Base-by-base conservation (phyloP, 257 asterid genomes). In the Lycium barbarum region DNA sequence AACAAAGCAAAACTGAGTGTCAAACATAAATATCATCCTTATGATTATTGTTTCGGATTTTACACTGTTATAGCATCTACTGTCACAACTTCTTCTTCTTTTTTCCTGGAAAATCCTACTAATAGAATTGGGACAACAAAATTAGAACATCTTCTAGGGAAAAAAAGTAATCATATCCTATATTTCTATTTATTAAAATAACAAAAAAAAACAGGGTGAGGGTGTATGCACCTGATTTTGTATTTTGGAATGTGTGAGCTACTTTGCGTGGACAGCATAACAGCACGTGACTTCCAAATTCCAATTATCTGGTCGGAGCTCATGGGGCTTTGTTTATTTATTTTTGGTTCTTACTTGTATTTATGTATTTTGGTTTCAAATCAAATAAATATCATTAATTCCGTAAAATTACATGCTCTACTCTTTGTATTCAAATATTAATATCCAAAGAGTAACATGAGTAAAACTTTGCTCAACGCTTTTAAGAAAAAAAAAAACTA, bases 281-380 rank as follows among this genome's bases (percentile, higher is more conserved):
- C 58, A 45, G 71, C 84, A 80, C 55, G 84, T 80, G 84, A 6
- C 20, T 80, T 80, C 73, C 73, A 14, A 80, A 58, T 80, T 80
- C 73, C 73, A 14, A 80, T 80, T 80, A 59, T 80, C 13, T 80
- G 22, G 58, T 20, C 72, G 73, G 68, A 62, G 9, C 14, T 45
- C 10, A 40, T 22, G 80, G 54, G 20, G 15, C 55, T 40, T 17
- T 74, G 36, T 20, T 43, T 38, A n/a, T 40, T 4, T 7, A 7
- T 14, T 15, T 13, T 3, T 72, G 14, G 7, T 71, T 49, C 1
- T 33, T 70, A 12, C 5, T 70, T 40, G 33, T 33, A 13, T 35
- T 33, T 38, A 40, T 10, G 14, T 74, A 18, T n/a, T 18, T 9
- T 72, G 14, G 7, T 73, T 43, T 74, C 51, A 47, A n/a, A 45